Percentiles rank a stretch among this genome's conserved stretches.
phyloP scores from a whole-genome alignment of 495 filamentous ascomycete genomes.

The Annulohypoxylon stygium region DNA sequence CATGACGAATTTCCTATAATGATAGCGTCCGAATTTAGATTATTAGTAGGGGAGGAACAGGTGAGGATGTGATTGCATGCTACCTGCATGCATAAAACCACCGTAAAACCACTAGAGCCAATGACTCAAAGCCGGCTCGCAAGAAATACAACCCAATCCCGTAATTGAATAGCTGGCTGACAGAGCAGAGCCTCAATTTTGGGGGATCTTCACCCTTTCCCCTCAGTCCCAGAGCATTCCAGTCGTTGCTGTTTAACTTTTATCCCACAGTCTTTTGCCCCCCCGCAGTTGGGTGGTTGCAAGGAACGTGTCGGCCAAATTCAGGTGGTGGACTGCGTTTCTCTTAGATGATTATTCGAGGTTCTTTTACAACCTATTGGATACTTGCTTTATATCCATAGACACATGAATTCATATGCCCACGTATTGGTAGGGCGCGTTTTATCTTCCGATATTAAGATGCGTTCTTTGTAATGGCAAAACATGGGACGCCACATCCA shows the following conservation, averaged over 20 bases:
- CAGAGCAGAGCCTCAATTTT: slow-evolving; percentile 41
- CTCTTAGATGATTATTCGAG: slow-evolving; percentile 4
- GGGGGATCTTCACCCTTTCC: slow-evolving; percentile 15
- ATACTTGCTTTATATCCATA: slow-evolving; percentile 21
- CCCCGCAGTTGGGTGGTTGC: slow-evolving; percentile 5
- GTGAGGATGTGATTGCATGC: slow-evolving; percentile 25
- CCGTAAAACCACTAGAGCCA: too few species aligned
- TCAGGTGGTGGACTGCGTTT: slow-evolving; percentile 9
- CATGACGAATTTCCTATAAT: slow-evolving; percentile 29
- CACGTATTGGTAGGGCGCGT: slow-evolving; percentile 16
- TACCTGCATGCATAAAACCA: slow-evolving; percentile 5
- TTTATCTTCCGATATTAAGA: slow-evolving; percentile 35
- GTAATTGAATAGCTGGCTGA: neutral
- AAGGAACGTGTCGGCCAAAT: slow-evolving; percentile 25
- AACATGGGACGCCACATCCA: slow-evolving; percentile 36
- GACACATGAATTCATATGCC: neutral
- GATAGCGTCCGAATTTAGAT: slow-evolving; percentile 4
- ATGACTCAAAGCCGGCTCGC: too few species aligned
- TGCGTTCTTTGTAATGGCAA: slow-evolving; percentile 25
- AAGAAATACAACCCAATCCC: neutral
- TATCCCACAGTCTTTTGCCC: slow-evolving; percentile 11
- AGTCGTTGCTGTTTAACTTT: neutral
- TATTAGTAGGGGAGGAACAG: slow-evolving; percentile 11
- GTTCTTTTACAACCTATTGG: slow-evolving; percentile 28
- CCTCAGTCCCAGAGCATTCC: slow-evolving; percentile 9